phyloP scores from a whole-genome alignment of 495 filamentous ascomycete species.

The Xylaria longipes region DNA sequence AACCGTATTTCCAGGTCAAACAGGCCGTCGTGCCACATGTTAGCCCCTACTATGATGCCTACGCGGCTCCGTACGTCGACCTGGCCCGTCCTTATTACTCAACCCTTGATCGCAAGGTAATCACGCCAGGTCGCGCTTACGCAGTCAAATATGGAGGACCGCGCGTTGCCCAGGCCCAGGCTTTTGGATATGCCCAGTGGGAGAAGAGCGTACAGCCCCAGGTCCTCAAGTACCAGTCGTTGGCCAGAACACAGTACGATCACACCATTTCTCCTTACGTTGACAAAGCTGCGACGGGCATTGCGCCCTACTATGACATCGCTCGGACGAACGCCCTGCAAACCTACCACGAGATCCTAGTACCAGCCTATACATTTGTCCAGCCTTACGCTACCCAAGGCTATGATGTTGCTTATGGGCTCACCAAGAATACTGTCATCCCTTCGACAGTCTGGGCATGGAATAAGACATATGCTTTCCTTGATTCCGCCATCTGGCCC shows the following conservation, averaged over 20 bases:
- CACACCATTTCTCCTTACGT: conserved; percentile 75
- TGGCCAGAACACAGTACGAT: conserved; percentile 70
- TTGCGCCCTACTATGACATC: conserved; percentile 75
- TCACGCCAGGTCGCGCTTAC: conserved; percentile 68
- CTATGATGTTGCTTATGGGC: conserved; percentile 68
- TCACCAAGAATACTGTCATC: conserved; percentile 72
- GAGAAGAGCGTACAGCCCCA: conserved; percentile 75
- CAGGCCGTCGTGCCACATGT: conserved; percentile 75
- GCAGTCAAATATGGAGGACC: conserved; percentile 82
- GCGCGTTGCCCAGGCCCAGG: conserved; percentile 67
- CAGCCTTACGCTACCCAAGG: conserved; percentile 75
- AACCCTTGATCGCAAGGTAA: conserved; percentile 67
- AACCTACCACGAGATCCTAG: conserved; percentile 71
- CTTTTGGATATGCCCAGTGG: conserved; percentile 75
- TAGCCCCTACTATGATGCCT: conserved; percentile 84
- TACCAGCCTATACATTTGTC: conserved; percentile 75
- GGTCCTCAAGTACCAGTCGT: conserved; percentile 64
- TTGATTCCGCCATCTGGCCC: conserved; percentile 79
- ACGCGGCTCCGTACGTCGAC: conserved; percentile 84
- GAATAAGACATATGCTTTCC: conserved; percentile 69
- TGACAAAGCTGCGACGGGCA: conserved; percentile 57
- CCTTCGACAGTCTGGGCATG: conserved; percentile 75
- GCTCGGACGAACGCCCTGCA: conserved; percentile 65
- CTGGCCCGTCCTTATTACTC: conserved; percentile 75
- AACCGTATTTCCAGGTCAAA: conserved; percentile 76